Conservation (phyloP, 331 rosid species). For the Malus hybrid region DNA sequence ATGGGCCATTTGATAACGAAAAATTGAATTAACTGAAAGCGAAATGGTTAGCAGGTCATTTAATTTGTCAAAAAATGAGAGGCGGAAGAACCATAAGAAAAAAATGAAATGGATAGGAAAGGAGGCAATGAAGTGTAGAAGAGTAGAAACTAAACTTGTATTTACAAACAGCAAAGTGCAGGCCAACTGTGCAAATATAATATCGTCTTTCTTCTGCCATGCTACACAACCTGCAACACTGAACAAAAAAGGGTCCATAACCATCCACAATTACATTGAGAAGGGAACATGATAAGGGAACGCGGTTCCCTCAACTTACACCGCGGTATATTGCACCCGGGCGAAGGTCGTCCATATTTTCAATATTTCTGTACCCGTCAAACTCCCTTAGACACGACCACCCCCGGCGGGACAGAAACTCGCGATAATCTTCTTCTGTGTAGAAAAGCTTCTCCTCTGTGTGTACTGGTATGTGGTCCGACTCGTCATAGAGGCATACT, state of each 20-base stretch:
- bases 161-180: constrained; percentile 27
- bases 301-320: constrained; percentile 37
- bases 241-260: neutral
- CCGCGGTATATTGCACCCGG: constrained; percentile 88
- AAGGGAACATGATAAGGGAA: neutral
- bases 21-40: too few relatives aligned
- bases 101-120: too few relatives aligned
- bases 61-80: neutral
- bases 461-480: constrained; percentile 73
- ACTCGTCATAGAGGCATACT: constrained; percentile 71
- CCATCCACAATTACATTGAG: constrained; percentile 3
- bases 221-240: neutral
- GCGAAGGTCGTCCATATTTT: constrained; percentile 85
- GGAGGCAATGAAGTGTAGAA: neutral
- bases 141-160: constrained; percentile 7
- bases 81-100: neutral
- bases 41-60: too few relatives aligned
- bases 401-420: constrained; percentile 66
- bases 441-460: constrained; percentile 78
- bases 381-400: constrained; percentile 79
- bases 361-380: constrained; percentile 73
- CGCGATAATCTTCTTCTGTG: constrained; percentile 84
- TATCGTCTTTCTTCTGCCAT: constrained; percentile 10
- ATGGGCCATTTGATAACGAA: too few relatives aligned
- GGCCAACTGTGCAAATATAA: neutral